Base-by-base conservation (phyloP, 2,329 filamentous ascomycete species). In the Akanthomyces uredinophilus region DNA sequence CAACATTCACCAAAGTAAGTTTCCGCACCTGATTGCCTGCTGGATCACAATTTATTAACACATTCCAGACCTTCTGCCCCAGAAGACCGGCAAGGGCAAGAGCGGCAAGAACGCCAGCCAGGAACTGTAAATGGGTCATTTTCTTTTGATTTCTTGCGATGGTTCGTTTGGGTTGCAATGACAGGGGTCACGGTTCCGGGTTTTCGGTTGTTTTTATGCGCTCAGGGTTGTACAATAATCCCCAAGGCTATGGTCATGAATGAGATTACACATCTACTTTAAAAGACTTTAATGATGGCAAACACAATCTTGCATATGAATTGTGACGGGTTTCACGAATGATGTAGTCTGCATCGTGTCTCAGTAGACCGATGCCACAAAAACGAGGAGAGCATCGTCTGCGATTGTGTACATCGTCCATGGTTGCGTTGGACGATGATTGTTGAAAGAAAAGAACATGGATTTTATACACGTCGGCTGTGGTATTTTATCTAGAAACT, bases 1-100 rank as follows among this genome's bases (percentile, higher is more conserved):
- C 79, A 96, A 96, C 87, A 96, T 96, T 71, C 92, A 96, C 84
- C 91, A 95, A 82, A 96, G 92, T 96, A 87, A 71, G 91, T 86
- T 49, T 54, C 16, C 39, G 63, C 46, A 10, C 7, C 41, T 63
- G 11, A 39, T 4, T 5, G 1, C 13, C 24, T 4, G 2, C 3
- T 7, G 3, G 10, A 41, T 14, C 29, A 22, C 35, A 39, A 71
- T 69, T 69, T 80, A 83, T 72, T 85, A 74, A 51, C 52, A 7
- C 61, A 64, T 63, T 56, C 11, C 74, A 96, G 94, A 99, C 83
- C 90, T 99, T 67, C 88, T 99, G 69, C 95, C 95, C 76, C 98
- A 99, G 92, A 98, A 98, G 91, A 96, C 95, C 64, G 83, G 87
- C 63, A 60, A 60, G 49, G 85, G 88, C 78, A 97, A 98, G 90